phyloP scores from a whole-genome alignment of 768 basidiomycete genomes.

The Russula vinacea region DNA sequence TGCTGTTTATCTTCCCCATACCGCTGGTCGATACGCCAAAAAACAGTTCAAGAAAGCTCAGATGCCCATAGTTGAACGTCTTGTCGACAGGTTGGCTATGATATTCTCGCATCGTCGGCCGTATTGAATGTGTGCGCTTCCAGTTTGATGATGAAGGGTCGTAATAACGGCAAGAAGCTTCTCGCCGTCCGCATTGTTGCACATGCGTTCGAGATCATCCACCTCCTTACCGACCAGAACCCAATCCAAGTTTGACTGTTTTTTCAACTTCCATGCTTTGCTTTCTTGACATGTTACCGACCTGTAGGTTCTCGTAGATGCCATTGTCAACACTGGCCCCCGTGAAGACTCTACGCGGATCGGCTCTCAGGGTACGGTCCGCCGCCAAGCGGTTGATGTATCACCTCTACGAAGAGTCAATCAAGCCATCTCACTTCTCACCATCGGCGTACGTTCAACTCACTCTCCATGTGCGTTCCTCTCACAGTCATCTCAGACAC shows the following conservation, averaged over 20 bases:
- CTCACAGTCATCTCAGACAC: conserved; percentile 60
- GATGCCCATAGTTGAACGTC: conserved; percentile 99
- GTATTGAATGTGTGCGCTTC: background rate
- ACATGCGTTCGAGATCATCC: conserved; percentile 99
- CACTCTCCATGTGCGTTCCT: background rate
- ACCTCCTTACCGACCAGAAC: conserved; percentile 99
- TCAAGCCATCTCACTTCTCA: conserved; percentile 93
- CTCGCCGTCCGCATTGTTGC: conserved; percentile 98
- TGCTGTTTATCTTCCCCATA: conserved; percentile 96
- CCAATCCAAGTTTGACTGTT: conserved; percentile 80
- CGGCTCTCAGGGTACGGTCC: conserved; percentile 98
- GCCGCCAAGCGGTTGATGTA: conserved; percentile 99
- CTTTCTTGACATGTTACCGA: background rate
- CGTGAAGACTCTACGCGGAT: conserved; percentile 99
- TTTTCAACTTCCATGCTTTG: background rate
- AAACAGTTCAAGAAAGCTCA: conserved; percentile 99
- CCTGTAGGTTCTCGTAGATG: conserved; percentile 85
- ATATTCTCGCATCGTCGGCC: background rate
- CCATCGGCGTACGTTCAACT: conserved; percentile 75
- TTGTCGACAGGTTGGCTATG: conserved; percentile 83
- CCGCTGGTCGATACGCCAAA: conserved; percentile 98
- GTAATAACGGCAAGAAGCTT: conserved; percentile 99
- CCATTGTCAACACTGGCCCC: conserved; percentile 99
- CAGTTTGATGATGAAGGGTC: conserved; percentile 99
- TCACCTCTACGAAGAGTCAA: conserved; percentile 98